phyloP scores from a whole-genome alignment of 768 basidiomycete genomes.

The Suillus luteus region DNA sequence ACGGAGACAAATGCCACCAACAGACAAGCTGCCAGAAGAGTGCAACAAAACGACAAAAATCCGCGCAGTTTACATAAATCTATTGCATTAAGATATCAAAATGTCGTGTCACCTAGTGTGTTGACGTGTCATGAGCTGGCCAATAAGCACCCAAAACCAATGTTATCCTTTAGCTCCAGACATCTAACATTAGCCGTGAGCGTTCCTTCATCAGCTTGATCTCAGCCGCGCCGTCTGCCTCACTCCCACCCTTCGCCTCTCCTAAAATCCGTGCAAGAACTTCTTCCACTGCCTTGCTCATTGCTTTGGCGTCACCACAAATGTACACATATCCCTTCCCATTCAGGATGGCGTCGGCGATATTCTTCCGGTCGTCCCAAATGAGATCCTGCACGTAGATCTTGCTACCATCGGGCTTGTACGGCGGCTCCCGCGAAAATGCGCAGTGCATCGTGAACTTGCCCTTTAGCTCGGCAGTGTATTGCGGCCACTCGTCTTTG shows the following conservation, averaged over 20 bases:
- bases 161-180: conserved; percentile 67
- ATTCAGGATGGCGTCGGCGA: conserved; percentile 87
- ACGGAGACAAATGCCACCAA: neutral
- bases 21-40: neutral
- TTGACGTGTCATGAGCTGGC: conserved; percentile 5
- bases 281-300: conserved; percentile 96
- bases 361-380: conserved; percentile 80
- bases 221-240: conserved; percentile 89
- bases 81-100: conserved; percentile 5
- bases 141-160: neutral
- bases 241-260: conserved; percentile 90
- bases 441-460: conserved; percentile 90
- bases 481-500: conserved; percentile 92
- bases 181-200: conserved; percentile 82
- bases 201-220: conserved; percentile 95
- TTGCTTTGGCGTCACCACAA: conserved; percentile 94
- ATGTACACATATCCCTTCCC: conserved; percentile 98
- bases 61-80: conserved; percentile 6
- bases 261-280: conserved; percentile 81
- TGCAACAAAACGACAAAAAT: neutral
- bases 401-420: conserved; percentile 89
- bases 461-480: conserved; percentile 82
- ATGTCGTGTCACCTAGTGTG: neutral
- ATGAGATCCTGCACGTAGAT: conserved; percentile 99
- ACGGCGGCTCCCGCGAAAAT: conserved; percentile 87